A percentile compares a stretch with the other conserved stretches of the same genome.
phyloP scores from a whole-genome alignment of 2,329 filamentous ascomycete genomes.

The Scedosporium boydii region DNA sequence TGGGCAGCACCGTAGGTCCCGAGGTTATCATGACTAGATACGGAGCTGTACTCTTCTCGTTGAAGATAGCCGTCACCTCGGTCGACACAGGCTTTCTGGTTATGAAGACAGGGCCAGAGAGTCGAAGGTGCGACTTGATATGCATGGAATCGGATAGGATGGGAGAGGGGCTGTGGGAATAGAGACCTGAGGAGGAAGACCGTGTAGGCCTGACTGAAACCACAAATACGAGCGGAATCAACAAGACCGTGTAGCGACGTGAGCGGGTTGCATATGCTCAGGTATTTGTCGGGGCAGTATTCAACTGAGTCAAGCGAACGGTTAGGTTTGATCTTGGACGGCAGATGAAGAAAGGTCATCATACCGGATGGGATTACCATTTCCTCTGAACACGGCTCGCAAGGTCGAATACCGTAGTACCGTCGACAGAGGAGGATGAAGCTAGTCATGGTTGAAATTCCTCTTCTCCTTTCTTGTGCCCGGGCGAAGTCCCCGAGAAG shows the following conservation, averaged over 20 bases:
- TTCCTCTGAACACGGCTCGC: background rate
- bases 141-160: constrained; percentile 8
- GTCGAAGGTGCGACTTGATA: constrained; percentile 22
- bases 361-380: background rate
- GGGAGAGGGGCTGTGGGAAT: constrained; percentile 12
- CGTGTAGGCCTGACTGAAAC: constrained; percentile 23
- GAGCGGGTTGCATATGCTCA: constrained; percentile 22
- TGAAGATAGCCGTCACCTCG: constrained; percentile 12
- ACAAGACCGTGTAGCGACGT: constrained; percentile 19
- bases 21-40: background rate
- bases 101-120: constrained; percentile 19
- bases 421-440: constrained; percentile 25
- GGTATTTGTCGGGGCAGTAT: constrained; percentile 22
- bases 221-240: constrained; percentile 23
- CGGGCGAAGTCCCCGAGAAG: constrained; percentile 20
- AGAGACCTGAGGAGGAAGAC: constrained; percentile 17
- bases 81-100: constrained; percentile 20
- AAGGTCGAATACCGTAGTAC: constrained; percentile 19
- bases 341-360: background rate
- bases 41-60: background rate
- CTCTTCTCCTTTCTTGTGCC: constrained; percentile 14
- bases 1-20: background rate
- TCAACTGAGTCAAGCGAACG: constrained; percentile 5
- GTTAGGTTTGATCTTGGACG: background rate
- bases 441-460: constrained; percentile 14